phyloP scores from a whole-genome alignment of 2,329 filamentous ascomycete species.

The Tetracladium maxilliforme region DNA sequence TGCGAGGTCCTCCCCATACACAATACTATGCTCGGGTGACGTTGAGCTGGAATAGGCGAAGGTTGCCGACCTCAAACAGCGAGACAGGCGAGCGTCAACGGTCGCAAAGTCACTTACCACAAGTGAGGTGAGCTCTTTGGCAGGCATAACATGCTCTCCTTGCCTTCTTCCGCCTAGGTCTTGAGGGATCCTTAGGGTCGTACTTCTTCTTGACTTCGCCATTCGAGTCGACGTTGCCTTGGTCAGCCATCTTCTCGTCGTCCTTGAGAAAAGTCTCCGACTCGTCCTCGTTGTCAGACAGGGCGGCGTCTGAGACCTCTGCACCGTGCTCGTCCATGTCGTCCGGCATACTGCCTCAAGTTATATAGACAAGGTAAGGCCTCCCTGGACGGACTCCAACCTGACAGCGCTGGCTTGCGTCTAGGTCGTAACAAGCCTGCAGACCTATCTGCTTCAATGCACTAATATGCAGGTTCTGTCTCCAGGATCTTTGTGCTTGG shows the following conservation, averaged over 20 bases:
- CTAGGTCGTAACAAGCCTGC: too few species aligned
- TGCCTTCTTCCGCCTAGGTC: conserved; percentile 90
- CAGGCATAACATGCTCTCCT: conserved; percentile 91
- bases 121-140: conserved; percentile 92
- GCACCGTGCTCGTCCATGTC: conserved; percentile 43
- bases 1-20: conserved; percentile 10
- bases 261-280: conserved; percentile 11
- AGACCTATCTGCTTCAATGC: too few species aligned
- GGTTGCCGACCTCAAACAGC: conserved; percentile 4
- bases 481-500: too few species aligned
- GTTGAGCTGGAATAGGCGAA: conserved; percentile 2
- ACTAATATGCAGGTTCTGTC: too few species aligned
- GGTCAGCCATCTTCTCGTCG: conserved; percentile 34
- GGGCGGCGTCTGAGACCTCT: conserved; percentile 30
- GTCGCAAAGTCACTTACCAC: conserved; percentile 62
- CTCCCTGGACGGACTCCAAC: too few species aligned
- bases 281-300: conserved; percentile 25
- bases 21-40: too few species aligned
- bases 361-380: too few species aligned
- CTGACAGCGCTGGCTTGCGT: too few species aligned
- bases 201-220: conserved; percentile 50
- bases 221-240: conserved; percentile 25
- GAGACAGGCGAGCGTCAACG: neutral
- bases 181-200: conserved; percentile 76
- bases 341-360: too few species aligned